phyloP scores from a whole-genome alignment of 805 yeast genomes.

The Nakazawaea populi region DNA sequence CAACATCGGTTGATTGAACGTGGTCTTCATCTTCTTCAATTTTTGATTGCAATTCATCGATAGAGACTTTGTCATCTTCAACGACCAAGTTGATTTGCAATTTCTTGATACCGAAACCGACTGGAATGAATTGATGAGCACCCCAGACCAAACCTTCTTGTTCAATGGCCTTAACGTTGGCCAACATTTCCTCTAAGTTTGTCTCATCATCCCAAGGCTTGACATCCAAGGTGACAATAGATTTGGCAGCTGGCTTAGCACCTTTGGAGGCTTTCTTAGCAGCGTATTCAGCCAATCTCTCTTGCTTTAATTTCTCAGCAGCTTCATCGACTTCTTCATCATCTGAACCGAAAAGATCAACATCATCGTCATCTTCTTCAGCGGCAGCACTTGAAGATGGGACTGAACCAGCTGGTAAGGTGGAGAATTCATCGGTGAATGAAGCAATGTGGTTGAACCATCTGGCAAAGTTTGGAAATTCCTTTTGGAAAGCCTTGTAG shows the following conservation, averaged over 20 bases:
- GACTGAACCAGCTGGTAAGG: slow-evolving; percentile 74
- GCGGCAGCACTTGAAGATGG: slow-evolving; percentile 58
- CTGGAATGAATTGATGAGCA: slow-evolving; percentile 92
- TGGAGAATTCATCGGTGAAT: slow-evolving; percentile 75
- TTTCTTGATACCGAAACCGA: slow-evolving; percentile 99
- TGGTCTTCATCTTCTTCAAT: slow-evolving; percentile 96
- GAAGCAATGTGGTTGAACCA: slow-evolving; percentile 99
- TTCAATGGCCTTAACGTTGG: slow-evolving; percentile 78
- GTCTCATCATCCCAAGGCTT: slow-evolving; percentile 99
- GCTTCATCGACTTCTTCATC: slow-evolving; percentile 92
- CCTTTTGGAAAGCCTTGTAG: slow-evolving; percentile 88
- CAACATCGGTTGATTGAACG: slow-evolving; percentile 98
- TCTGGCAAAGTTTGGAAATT: slow-evolving; percentile 93
- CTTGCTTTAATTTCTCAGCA: slow-evolving; percentile 95
- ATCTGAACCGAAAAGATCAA: slow-evolving; percentile 89
- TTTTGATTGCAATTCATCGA: slow-evolving; percentile 76
- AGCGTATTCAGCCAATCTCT: slow-evolving; percentile 96
- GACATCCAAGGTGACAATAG: slow-evolving; percentile 92
- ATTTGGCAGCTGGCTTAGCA: slow-evolving; percentile 98
- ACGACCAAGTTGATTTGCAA: slow-evolving; percentile 97
- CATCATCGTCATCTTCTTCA: slow-evolving; percentile 85
- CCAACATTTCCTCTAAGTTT: slow-evolving; percentile 81
- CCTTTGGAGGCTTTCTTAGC: slow-evolving; percentile 97
- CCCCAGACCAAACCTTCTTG: slow-evolving; percentile 98
- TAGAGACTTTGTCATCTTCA: slow-evolving; percentile 93